A percentile compares a stretch with the other conserved stretches of the same genome.
phyloP scores from a whole-genome alignment of 768 basidiomycete genomes.

The Rhizopogon vulgaris region DNA sequence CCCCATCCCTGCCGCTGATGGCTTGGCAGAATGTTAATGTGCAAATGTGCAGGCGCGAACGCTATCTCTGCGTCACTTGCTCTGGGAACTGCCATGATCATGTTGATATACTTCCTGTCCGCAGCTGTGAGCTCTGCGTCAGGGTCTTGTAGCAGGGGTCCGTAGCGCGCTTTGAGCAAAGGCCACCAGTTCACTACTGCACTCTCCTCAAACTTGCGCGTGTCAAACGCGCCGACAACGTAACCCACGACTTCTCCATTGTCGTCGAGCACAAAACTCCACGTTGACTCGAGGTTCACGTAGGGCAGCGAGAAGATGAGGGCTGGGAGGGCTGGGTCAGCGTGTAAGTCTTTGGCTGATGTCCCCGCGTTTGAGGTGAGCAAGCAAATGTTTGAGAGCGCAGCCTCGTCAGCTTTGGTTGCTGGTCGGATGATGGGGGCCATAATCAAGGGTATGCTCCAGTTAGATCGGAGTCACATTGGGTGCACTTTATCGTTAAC shows the following conservation, averaged over 20 bases:
- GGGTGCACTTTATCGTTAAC: no score
- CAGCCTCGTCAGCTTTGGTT: constrained; percentile 43
- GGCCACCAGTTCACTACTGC: constrained; percentile 64
- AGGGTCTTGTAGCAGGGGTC: constrained; percentile 12
- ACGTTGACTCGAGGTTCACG: constrained; percentile 52
- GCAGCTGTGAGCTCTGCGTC: constrained; percentile 11
- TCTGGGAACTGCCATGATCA: constrained; percentile 29
- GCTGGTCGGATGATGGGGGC: constrained; percentile 50
- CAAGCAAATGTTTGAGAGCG: constrained; percentile 68
- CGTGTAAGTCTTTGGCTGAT: constrained; percentile 58
- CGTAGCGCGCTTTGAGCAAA: constrained; percentile 49
- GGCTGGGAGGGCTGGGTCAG: constrained; percentile 59
- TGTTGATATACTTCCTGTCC: constrained; percentile 26
- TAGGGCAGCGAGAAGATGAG: constrained; percentile 75
- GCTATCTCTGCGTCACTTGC: constrained; percentile 49
- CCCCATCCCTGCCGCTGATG: constrained; percentile 72
- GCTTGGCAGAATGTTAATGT: constrained; percentile 63
- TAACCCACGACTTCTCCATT: constrained; percentile 60
- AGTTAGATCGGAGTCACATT: neutral
- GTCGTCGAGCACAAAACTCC: constrained; percentile 70
- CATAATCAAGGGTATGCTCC: constrained; percentile 14
- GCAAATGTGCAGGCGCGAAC: constrained; percentile 70
- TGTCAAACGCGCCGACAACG: constrained; percentile 60
- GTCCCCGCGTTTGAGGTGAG: constrained; percentile 67
- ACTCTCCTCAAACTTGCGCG: constrained; percentile 54